These are phyloP conservation scores for Groenewaldozyma auringiensis DNA, from an alignment of 1,139 yeast species.

Conservation along the genomic window DNA sequence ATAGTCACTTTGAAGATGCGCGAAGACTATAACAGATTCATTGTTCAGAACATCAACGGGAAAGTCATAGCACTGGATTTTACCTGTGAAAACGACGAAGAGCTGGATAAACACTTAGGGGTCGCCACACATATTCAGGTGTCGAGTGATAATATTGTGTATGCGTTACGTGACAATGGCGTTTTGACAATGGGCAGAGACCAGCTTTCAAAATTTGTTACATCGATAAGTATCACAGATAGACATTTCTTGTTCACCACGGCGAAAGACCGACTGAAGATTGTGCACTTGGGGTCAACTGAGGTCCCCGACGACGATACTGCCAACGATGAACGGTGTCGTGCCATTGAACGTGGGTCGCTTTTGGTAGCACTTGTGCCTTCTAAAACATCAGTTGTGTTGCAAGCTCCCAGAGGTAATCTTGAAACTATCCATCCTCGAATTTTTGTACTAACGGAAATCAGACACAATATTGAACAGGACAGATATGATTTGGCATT, in stretches of 20 bases:
- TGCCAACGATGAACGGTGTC: constrained; percentile 65
- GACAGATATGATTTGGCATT: constrained; percentile 65
- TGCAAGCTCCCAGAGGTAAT: constrained; percentile 96
- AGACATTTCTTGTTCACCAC: constrained; percentile 76
- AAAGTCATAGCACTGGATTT: constrained; percentile 31
- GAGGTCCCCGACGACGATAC: constrained; percentile 31
- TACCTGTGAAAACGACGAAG: background rate
- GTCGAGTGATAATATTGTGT: background rate
- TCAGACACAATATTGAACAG: constrained; percentile 57
- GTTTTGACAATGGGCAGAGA: constrained; percentile 34
- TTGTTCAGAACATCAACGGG: constrained; percentile 61
- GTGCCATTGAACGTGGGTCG: constrained; percentile 90
- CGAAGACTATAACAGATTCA: constrained; percentile 46
- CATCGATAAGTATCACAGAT: constrained; percentile 71
- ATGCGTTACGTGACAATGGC: constrained; percentile 1
- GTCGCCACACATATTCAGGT: background rate
- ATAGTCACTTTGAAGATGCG: constrained; percentile 49
- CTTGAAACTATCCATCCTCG: constrained; percentile 91
- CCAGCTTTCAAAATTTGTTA: constrained; percentile 67
- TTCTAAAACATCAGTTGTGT: constrained; percentile 68
- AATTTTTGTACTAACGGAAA: constrained; percentile 80
- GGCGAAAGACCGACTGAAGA: constrained; percentile 76
- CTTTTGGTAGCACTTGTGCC: constrained; percentile 74
- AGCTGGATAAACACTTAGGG: constrained; percentile 1
- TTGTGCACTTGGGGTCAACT: constrained; percentile 56